phyloP scores from a whole-genome alignment of 2,329 filamentous ascomycete genomes.

The Tolypocladium paradoxum region DNA sequence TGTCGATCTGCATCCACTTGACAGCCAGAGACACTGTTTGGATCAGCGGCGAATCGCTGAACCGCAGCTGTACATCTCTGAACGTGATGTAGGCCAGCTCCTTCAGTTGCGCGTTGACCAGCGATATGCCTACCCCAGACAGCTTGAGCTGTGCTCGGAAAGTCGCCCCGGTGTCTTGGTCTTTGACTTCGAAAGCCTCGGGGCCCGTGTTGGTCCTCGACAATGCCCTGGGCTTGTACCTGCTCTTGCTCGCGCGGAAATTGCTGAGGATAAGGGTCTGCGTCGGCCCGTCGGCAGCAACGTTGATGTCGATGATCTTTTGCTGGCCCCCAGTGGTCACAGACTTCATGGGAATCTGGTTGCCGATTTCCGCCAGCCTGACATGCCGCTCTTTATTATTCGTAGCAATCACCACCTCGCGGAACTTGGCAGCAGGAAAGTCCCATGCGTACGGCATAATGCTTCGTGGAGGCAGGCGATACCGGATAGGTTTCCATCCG shows the following conservation, averaged over 20 bases:
- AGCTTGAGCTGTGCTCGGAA: conserved; percentile 84
- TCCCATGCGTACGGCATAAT: conserved; percentile 99
- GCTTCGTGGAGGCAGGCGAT: conserved; percentile 82
- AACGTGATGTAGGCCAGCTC: conserved; percentile 92
- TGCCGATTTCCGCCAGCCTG: conserved; percentile 92
- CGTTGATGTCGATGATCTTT: conserved; percentile 94
- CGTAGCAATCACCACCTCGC: conserved; percentile 66
- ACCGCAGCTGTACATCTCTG: conserved; percentile 81
- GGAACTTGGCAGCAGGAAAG: conserved; percentile 93
- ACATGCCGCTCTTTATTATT: conserved; percentile 63
- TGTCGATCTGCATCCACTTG: conserved; percentile 99
- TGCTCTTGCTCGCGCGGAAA: conserved; percentile 83
- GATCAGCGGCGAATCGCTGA: conserved; percentile 85
- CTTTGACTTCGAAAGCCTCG: conserved; percentile 79
- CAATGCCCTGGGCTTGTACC: conserved; percentile 57
- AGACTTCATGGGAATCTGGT: conserved; percentile 88
- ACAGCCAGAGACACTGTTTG: conserved; percentile 84
- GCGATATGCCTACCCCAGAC: conserved; percentile 81
- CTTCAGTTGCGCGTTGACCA: conserved; percentile 84
- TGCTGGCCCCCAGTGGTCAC: conserved; percentile 54
- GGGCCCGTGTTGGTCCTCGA: conserved; percentile 37
- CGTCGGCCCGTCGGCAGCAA: conserved; percentile 88
- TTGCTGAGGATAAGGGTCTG: conserved; percentile 92
- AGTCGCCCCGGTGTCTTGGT: conserved; percentile 75
- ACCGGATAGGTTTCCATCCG: conserved; percentile 85